Base-by-base conservation (phyloP, 1,284 basidiomycete species). In the Sporisorium iseilematis-ciliati region DNA sequence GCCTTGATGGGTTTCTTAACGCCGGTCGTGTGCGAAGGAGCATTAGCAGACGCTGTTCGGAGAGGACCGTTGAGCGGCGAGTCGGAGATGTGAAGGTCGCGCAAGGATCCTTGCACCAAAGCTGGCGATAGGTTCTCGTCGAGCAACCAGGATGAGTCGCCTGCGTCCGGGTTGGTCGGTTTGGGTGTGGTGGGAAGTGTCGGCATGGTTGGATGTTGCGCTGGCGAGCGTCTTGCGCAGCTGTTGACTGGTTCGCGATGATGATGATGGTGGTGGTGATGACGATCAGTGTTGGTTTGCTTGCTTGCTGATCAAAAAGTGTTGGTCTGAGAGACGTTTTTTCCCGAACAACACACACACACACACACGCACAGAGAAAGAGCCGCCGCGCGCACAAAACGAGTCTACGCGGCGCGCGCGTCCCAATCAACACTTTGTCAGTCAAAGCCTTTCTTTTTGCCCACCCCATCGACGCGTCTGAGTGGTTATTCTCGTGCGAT, bases 51-150 rank as follows among this genome's bases (percentile, higher is more conserved):
- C 11, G 60, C 33, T 18, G 43, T 25, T 14, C 57, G 73, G 7
- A 66, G 57, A 21, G 60, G 67, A 21, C 53, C 58, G 8, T 61
- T 45, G 18, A 70, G 45, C 8, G 73, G 73, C 4, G 73, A 70
- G n/a, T 75, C 73, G 6, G 73, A 66, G 57, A 75, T 66, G 60
- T 70, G 45, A 40, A 75, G 67, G 23, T 67, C 54, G n/a, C 58
- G 64, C 51, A 75, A 45, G 16, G 73, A 75, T 46, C 42, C 53
- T 25, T 66, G 67, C 0, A 60, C 60, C 23, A 75, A 55, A 16
- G 63, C 67, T 7, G 66, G 60, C 18, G 73, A 75, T 2, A 75
- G 43, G 41, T 66, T 57, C 33, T 67, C 60, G 50, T 75, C 73
- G 57, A 75, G 66, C 38, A 75, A 40, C 72, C 72, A 75, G 7